These are phyloP conservation scores for Candida coquimbonensis DNA, from an alignment of 805 yeast genomes.

Conservation along the genomic window DNA sequence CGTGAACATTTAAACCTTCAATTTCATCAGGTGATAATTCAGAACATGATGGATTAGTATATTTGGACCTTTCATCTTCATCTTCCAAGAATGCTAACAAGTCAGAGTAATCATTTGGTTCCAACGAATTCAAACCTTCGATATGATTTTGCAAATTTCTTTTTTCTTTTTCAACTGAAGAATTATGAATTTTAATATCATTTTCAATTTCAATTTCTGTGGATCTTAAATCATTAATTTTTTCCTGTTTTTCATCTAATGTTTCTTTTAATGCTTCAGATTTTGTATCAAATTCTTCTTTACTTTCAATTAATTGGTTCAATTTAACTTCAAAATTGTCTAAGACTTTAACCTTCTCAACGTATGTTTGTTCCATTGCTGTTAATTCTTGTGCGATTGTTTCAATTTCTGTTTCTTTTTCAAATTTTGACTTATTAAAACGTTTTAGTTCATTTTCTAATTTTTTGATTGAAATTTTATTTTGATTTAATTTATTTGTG, in stretches of 20 bases:
- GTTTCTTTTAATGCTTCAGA: constrained; percentile 36
- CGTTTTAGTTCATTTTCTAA: constrained; percentile 58
- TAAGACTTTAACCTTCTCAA: constrained; percentile 20
- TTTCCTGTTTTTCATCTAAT: constrained; percentile 32
- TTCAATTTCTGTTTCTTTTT: constrained; percentile 40
- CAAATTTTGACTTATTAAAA: constrained; percentile 35
- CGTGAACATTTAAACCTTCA: constrained; percentile 37
- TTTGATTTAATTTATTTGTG: constrained; percentile 48
- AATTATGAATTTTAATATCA: constrained; percentile 50
- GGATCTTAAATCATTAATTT: constrained; percentile 52
- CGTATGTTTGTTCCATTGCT: constrained; percentile 25
- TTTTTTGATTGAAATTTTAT: constrained; percentile 50
- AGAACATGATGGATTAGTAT: constrained; percentile 26
- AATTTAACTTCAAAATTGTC: constrained; percentile 29
- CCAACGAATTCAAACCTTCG: constrained; percentile 35
- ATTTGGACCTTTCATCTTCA: constrained; percentile 24
- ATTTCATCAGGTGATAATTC: constrained; percentile 48
- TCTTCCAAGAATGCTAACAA: constrained; percentile 20
- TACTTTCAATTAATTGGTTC: constrained; percentile 21
- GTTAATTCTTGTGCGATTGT: constrained; percentile 28
- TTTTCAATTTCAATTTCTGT: constrained; percentile 61
- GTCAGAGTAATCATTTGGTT: constrained; percentile 44
- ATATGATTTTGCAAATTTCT: constrained; percentile 26
- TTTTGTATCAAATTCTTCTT: constrained; percentile 34
- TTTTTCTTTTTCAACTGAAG: constrained; percentile 33